Conservation (phyloP, 2,329 filamentous ascomycete genomes). For the Talaromyces albobiverticillius region DNA sequence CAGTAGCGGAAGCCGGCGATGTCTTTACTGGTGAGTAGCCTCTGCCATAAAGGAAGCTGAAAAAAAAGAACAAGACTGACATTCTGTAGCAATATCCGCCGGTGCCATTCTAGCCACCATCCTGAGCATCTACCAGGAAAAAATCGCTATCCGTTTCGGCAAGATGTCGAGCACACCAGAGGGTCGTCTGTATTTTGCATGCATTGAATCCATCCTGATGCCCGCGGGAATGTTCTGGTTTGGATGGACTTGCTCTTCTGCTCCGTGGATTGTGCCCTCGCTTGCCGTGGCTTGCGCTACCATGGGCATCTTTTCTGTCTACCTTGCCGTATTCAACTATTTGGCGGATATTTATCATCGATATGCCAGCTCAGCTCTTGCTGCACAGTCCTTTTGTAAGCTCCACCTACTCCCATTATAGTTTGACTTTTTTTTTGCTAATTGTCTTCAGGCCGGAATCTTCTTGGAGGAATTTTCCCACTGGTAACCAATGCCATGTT, state of each 20-base stretch:
- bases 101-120: slow-evolving; percentile 65
- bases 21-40: slow-evolving; percentile 58
- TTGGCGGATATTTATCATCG: slow-evolving; percentile 82
- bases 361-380: slow-evolving; percentile 81
- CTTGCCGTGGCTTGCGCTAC: slow-evolving; percentile 71
- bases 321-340: slow-evolving; percentile 89
- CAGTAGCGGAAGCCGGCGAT: slow-evolving; percentile 63
- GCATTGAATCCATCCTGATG: slow-evolving; percentile 69
- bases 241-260: slow-evolving; percentile 62
- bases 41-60: neutral
- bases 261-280: slow-evolving; percentile 70
- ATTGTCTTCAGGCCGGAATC: slow-evolving; percentile 60
- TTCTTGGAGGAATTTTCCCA: slow-evolving; percentile 78
- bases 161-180: slow-evolving; percentile 60
- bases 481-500: slow-evolving; percentile 74
- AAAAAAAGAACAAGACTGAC: slow-evolving; percentile 3
- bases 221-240: slow-evolving; percentile 81
- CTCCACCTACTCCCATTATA: neutral
- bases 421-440: neutral
- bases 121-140: slow-evolving; percentile 70
- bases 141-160: slow-evolving; percentile 55
- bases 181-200: slow-evolving; percentile 77
- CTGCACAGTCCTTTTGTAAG: slow-evolving; percentile 76
- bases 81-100: slow-evolving; percentile 58
- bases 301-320: slow-evolving; percentile 82